Evolutionary conservation across 805 yeast genomes (phyloP).

Genomic region (Pichia occidentalis): DNA sequence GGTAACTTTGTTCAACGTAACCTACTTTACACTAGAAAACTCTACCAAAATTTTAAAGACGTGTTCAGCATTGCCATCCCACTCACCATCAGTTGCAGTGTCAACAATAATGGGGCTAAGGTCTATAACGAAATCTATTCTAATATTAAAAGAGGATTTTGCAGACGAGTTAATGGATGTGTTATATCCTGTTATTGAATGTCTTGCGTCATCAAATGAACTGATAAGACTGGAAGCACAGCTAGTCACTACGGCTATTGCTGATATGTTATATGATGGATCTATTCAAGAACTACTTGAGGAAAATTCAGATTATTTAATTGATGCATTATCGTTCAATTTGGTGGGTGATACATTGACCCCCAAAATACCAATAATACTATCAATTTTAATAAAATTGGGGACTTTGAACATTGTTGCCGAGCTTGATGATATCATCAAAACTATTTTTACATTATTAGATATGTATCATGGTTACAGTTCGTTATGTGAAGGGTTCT

Average conservation of each 20-base stretch:
- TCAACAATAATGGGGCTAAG: constrained; percentile 35
- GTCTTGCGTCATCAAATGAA: constrained; percentile 52
- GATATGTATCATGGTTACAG: constrained; percentile 84
- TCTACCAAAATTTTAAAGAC: constrained; percentile 39
- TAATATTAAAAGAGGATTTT: constrained; percentile 34
- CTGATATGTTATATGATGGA: constrained; percentile 45
- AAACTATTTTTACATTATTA: constrained; percentile 63
- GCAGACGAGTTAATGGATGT: constrained; percentile 58
- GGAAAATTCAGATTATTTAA: constrained; percentile 71
- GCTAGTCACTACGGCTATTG: constrained; percentile 43
- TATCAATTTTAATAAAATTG: constrained; percentile 61
- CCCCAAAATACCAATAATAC: constrained; percentile 64
- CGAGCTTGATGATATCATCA: constrained; percentile 64
- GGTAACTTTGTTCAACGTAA: no score
- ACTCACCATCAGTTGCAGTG: constrained; percentile 11
- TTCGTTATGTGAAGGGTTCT: constrained; percentile 63
- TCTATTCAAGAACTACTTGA: constrained; percentile 50
- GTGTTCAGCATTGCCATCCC: constrained; percentile 19
- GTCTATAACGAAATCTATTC: constrained; percentile 33
- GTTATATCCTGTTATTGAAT: constrained; percentile 66
- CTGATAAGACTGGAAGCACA: constrained; percentile 46
- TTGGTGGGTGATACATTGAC: constrained; percentile 66
- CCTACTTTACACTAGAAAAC: constrained; percentile 30
- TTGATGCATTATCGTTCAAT: constrained; percentile 69
- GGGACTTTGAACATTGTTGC: constrained; percentile 62